A percentile compares a stretch with the other conserved stretches of the same genome.
Evolutionary conservation across 1,284 basidiomycete species (phyloP).

Genomic region (Puccinia polysora): DNA sequence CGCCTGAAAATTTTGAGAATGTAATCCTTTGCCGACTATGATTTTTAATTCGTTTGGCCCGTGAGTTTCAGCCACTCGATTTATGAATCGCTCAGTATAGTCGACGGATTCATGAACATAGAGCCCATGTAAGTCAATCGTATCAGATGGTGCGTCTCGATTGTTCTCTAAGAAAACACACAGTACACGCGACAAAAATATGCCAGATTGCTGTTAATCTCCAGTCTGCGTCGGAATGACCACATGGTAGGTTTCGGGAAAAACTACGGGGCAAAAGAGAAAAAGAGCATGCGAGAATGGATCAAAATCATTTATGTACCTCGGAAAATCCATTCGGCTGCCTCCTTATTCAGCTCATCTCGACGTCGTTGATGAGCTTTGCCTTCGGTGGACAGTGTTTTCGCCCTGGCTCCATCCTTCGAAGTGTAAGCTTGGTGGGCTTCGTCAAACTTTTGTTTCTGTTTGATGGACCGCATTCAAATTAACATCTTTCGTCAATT

Average conservation of each 20-base stretch:
- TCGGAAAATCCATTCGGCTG: conserved; percentile 78
- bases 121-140: conserved; percentile 73
- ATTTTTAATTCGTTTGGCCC: conserved; percentile 60
- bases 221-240: too few relatives aligned
- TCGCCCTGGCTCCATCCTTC: conserved; percentile 73
- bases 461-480: conserved; percentile 60
- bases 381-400: conserved; percentile 75
- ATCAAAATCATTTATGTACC: too few relatives aligned
- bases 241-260: too few relatives aligned
- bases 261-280: conserved; percentile 42
- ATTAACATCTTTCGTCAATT: conserved; percentile 56
- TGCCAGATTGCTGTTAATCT: too few relatives aligned
- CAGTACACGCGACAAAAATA: neutral
- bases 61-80: conserved; percentile 49
- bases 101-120: conserved; percentile 73
- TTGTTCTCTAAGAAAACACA: conserved; percentile 67
- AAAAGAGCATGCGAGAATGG: too few relatives aligned
- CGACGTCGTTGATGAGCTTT: conserved; percentile 74
- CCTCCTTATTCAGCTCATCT: conserved; percentile 75
- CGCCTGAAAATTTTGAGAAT: conserved; percentile 71
- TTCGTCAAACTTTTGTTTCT: conserved; percentile 53
- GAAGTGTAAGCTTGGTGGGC: conserved; percentile 56
- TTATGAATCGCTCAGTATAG: conserved; percentile 1
- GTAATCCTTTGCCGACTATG: conserved; percentile 70
- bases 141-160: conserved; percentile 65